These are phyloP conservation scores for Capsicum rhomboideum DNA, from an alignment of 257 asterid species.

Conservation along the genomic window DNA sequence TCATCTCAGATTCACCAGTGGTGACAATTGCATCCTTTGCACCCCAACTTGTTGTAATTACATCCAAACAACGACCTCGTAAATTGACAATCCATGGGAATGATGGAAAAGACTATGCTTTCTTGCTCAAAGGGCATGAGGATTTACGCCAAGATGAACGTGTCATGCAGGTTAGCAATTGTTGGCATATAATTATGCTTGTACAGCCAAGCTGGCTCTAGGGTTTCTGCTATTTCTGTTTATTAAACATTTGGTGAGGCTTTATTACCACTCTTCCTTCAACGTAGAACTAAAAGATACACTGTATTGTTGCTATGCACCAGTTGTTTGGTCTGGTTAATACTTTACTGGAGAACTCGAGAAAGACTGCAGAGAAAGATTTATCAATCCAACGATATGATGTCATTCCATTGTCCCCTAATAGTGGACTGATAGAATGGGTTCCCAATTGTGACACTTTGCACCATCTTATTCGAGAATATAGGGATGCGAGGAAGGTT, in stretches of 20 bases:
- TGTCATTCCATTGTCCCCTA: constrained; percentile 95
- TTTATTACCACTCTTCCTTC: background rate
- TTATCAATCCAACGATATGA: constrained; percentile 89
- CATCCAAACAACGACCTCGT: constrained; percentile 98
- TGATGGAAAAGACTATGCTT: constrained; percentile 96
- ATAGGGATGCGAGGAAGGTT: constrained; percentile 96
- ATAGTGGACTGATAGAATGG: constrained; percentile 97
- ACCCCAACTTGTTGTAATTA: constrained; percentile 94
- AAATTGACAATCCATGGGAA: constrained; percentile 93
- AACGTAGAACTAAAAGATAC: background rate
- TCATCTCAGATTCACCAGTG: constrained; percentile 68
- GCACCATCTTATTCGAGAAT: constrained; percentile 93
- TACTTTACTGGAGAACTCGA: constrained; percentile 82
- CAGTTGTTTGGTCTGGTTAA: constrained; percentile 97
- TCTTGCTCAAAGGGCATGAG: constrained; percentile 94
- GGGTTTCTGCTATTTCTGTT: background rate
- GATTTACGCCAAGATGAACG: constrained; percentile 99
- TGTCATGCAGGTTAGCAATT: constrained; percentile 83
- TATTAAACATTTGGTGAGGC: background rate
- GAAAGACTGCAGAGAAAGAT: constrained; percentile 92
- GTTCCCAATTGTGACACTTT: constrained; percentile 97
- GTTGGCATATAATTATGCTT: background rate
- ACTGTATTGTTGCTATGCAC: background rate
- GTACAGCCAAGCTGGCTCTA: background rate
- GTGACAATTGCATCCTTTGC: constrained; percentile 92